Evolutionary conservation across 2,329 filamentous ascomycete genomes (phyloP).

Genomic region (Ceratocystis colombiana): DNA sequence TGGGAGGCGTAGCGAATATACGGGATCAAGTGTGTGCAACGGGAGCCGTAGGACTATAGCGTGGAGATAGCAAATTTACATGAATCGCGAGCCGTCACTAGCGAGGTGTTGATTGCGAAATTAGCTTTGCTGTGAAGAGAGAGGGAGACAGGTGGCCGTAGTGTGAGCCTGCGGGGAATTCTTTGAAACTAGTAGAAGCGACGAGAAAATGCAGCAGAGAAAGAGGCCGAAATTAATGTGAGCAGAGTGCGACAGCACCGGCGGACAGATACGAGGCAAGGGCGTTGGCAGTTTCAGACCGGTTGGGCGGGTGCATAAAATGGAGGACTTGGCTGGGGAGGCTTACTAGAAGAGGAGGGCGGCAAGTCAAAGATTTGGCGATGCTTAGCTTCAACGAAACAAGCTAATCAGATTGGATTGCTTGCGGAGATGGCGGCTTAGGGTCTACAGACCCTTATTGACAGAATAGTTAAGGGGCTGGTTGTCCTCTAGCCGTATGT

Average conservation of each 20-base stretch:
- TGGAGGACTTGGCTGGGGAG: no score
- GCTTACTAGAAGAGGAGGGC: background rate
- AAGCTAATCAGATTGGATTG: background rate
- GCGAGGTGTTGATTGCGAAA: background rate
- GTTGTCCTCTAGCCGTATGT: no score
- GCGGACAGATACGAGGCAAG: no score
- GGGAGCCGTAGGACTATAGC: background rate
- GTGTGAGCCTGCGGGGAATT: background rate
- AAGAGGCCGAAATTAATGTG: background rate
- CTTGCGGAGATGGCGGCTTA: background rate
- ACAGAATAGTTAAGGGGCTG: no score
- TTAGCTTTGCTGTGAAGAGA: background rate
- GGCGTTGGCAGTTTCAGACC: no score
- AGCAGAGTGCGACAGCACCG: no score
- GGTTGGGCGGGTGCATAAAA: no score
- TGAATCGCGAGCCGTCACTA: background rate
- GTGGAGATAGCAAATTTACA: background rate
- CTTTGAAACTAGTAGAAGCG: background rate
- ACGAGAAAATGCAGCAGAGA: background rate
- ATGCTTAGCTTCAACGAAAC: background rate
- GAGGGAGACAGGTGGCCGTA: background rate
- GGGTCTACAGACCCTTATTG: background rate
- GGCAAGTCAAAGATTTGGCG: background rate
- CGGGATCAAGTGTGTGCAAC: background rate
- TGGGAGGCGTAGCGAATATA: background rate